These are phyloP conservation scores for Mycena haematopus DNA, from an alignment of 768 basidiomycete species.

Conservation along the genomic window DNA sequence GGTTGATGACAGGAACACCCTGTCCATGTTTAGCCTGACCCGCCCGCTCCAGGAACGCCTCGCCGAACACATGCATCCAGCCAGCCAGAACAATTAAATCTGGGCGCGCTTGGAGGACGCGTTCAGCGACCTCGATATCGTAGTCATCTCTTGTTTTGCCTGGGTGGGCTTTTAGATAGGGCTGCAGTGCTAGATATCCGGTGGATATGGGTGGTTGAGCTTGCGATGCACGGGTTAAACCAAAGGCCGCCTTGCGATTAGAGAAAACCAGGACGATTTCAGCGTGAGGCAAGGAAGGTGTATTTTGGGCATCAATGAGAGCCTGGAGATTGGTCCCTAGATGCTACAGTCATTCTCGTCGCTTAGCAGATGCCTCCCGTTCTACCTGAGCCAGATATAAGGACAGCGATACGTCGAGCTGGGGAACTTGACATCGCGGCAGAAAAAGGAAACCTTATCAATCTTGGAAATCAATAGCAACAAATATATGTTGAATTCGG, in stretches of 20 bases:
- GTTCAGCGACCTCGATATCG: conserved; percentile 78
- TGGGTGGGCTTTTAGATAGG: conserved; percentile 77
- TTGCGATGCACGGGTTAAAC: conserved; percentile 77
- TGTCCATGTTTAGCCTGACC: conserved; percentile 46
- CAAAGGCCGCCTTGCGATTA: conserved; percentile 90
- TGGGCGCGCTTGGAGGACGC: conserved; percentile 67
- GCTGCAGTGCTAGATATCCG: conserved; percentile 81
- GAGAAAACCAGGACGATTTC: conserved; percentile 85
- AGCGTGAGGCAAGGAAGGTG: conserved; percentile 73
- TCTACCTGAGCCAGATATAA: conserved; percentile 62
- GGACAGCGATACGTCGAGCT: conserved; percentile 43
- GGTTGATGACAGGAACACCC: conserved; percentile 86
- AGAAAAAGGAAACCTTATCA: background rate
- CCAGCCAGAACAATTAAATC: conserved; percentile 95
- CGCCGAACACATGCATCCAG: conserved; percentile 97
- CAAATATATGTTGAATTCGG: background rate
- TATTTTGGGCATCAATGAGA: conserved; percentile 85
- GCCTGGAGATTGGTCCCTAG: conserved; percentile 96
- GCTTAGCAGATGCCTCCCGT: conserved; percentile 27
- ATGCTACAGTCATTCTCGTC: conserved; percentile 18
- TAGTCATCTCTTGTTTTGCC: conserved; percentile 83
- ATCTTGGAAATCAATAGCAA: background rate
- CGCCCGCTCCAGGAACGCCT: conserved; percentile 76
- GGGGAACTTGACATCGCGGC: conserved; percentile 10
- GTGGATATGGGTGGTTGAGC: conserved; percentile 83